Base-by-base conservation (phyloP, 805 yeast genomes). In the Blastobotrys americana region DNA sequence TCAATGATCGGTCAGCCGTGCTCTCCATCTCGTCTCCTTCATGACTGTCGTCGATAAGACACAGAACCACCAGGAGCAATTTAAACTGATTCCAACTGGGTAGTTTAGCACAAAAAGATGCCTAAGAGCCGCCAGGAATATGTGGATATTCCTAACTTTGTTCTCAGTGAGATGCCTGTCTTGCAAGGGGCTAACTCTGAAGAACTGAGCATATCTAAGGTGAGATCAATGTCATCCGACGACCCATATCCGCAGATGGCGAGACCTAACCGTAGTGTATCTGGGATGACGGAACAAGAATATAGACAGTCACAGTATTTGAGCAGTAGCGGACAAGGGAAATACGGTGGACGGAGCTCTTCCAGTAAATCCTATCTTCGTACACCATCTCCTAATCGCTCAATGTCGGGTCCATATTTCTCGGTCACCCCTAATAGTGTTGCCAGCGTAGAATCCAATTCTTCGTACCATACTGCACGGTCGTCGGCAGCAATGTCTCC, bases 211-310 rank as follows among this genome's bases (percentile, higher is more conserved):
- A 43, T 35, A 17, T 31, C 34, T 48, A 17, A 37, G 37, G 3
- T 22, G 40, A n/a, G 27, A 36, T 22, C 34, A 15, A 37, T 45
- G 8, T 41, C 50, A 6, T n/a, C n/a, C n/a, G n/a, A n/a, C n/a
- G 49, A 46, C 37, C 52, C 58, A 5, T 56, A 56, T 19, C 43
- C 59, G 1, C 20, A 55, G 2, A 49, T 57, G 39, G 47, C 53
- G 3, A 44, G 49, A 34, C 42, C 53, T 16, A 13, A 8, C 31
- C 31, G 31, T 8, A 25, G 31, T 25, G 31, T 13, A 13, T 25
- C 31, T 25, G 31, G n/a, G n/a, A n/a, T n/a, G 31, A 8, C 31
- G 8, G 31, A 25, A 8, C 31, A 25, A 13, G 31, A 25, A 13
- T 25, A 25, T 25, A n/a, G n/a, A n/a, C n/a, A n/a, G n/a, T n/a